phyloP scores from a whole-genome alignment of 2,329 filamentous ascomycete genomes.

The Chaetomiaceae sp. region DNA sequence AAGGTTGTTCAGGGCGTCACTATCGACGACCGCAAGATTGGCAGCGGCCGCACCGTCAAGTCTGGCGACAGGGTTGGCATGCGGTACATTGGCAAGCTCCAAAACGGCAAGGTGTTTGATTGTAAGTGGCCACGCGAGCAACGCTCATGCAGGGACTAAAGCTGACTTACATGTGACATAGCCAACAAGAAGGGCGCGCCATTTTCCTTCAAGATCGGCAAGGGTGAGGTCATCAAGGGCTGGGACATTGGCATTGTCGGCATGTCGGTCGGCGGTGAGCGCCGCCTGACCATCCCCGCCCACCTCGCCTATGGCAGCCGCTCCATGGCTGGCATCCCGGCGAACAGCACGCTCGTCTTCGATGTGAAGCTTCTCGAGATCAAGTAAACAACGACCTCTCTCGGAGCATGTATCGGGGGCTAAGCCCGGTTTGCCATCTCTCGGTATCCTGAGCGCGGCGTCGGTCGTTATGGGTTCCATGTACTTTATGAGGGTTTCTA shows the following conservation, averaged over 20 bases:
- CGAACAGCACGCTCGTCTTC: slow-evolving; percentile 87
- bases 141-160: neutral
- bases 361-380: slow-evolving; percentile 84
- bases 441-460: slow-evolving; percentile 18
- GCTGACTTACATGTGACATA: slow-evolving; percentile 36
- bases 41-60: slow-evolving; percentile 80
- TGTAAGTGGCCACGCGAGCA: slow-evolving; percentile 49
- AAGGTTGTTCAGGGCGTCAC: slow-evolving; percentile 85
- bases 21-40: slow-evolving; percentile 92
- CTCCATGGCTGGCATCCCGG: slow-evolving; percentile 76
- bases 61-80: slow-evolving; percentile 86
- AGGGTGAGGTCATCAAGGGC: slow-evolving; percentile 95
- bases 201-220: slow-evolving; percentile 91
- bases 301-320: slow-evolving; percentile 86
- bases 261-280: slow-evolving; percentile 91
- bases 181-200: slow-evolving; percentile 99
- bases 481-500: slow-evolving; percentile 17
- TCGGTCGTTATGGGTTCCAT: slow-evolving; percentile 13
- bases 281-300: slow-evolving; percentile 83
- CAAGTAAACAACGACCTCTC: slow-evolving; percentile 54
- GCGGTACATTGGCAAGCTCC: slow-evolving; percentile 96
- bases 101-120: slow-evolving; percentile 93
- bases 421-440: slow-evolving; percentile 5
- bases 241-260: slow-evolving; percentile 94
- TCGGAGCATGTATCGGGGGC: neutral